Conservation (phyloP, 2,329 filamentous ascomycete genomes). For the Penicillium sp. region DNA sequence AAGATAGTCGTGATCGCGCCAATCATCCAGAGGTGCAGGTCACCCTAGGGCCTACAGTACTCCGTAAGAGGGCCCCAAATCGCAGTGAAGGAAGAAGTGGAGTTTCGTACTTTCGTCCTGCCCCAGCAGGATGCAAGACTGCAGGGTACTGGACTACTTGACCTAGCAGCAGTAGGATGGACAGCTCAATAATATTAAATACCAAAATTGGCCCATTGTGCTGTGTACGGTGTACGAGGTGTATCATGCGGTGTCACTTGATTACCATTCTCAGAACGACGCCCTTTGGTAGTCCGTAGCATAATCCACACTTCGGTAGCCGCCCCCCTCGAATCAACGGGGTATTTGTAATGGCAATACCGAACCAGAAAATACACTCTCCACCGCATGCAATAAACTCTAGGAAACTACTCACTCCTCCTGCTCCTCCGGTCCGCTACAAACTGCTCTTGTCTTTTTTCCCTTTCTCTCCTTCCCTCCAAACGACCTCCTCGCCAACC, state of each 20-base stretch:
- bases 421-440: slow-evolving; percentile 4
- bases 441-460: not conserved
- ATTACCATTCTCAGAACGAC: not conserved
- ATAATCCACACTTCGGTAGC: not conserved
- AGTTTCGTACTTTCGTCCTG: not conserved
- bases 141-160: not conserved
- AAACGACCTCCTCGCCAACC: slow-evolving; percentile 2
- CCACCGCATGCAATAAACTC: not conserved
- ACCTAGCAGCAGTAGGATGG: not conserved
- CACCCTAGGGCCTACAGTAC: not conserved
- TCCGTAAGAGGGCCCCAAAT: not conserved
- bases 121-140: not conserved
- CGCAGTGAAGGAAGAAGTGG: not conserved
- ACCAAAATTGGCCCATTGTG: not conserved
- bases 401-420: not conserved
- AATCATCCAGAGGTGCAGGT: not conserved
- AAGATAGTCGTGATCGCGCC: slow-evolving; percentile 19
- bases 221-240: not conserved
- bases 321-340: not conserved
- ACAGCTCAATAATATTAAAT: not conserved
- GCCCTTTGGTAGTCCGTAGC: not conserved
- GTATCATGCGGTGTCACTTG: not conserved
- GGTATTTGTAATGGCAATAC: not conserved
- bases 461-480: slow-evolving; percentile 1
- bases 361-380: not conserved